A percentile compares a stretch with the other conserved stretches of the same genome.
phyloP scores from a whole-genome alignment of 1,284 basidiomycete genomes.

The Ustilago bromivora region DNA sequence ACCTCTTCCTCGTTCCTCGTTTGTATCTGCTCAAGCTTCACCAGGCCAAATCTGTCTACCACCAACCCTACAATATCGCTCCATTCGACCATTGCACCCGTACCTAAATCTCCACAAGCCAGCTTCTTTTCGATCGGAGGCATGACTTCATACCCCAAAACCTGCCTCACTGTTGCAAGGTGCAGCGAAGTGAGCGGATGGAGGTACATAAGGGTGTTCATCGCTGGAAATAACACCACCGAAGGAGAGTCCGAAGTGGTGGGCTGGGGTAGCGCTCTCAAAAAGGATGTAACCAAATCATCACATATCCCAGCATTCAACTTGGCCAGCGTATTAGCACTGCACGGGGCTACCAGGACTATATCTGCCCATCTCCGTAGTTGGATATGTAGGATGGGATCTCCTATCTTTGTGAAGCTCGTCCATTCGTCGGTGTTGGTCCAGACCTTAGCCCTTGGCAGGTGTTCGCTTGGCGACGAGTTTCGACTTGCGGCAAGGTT shows the following conservation, averaged over 20 bases:
- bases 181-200: constrained; percentile 92
- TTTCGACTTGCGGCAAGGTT: constrained; percentile 40
- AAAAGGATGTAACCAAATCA: constrained; percentile 87
- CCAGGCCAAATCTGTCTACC: constrained; percentile 32
- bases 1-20: neutral
- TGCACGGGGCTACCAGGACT: constrained; percentile 92
- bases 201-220: constrained; percentile 98
- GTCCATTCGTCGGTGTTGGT: constrained; percentile 91
- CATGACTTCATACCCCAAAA: constrained; percentile 81
- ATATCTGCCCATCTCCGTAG: constrained; percentile 95
- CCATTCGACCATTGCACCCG: constrained; percentile 67
- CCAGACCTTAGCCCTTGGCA: constrained; percentile 77
- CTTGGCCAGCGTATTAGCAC: constrained; percentile 94
- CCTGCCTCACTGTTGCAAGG: constrained; percentile 77
- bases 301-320: constrained; percentile 89
- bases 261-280: constrained; percentile 79
- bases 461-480: neutral
- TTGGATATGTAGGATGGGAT: constrained; percentile 93
- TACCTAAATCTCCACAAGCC: constrained; percentile 92
- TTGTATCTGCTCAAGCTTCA: neutral
- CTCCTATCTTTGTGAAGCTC: constrained; percentile 79
- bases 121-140: constrained; percentile 88
- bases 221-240: constrained; percentile 92
- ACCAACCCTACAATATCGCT: constrained; percentile 50
- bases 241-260: neutral